Evolutionary conservation across 768 basidiomycete genomes (phyloP), one percentile per base, ranked within the genome.

Genomic region (Tulasnella sp.): DNA sequence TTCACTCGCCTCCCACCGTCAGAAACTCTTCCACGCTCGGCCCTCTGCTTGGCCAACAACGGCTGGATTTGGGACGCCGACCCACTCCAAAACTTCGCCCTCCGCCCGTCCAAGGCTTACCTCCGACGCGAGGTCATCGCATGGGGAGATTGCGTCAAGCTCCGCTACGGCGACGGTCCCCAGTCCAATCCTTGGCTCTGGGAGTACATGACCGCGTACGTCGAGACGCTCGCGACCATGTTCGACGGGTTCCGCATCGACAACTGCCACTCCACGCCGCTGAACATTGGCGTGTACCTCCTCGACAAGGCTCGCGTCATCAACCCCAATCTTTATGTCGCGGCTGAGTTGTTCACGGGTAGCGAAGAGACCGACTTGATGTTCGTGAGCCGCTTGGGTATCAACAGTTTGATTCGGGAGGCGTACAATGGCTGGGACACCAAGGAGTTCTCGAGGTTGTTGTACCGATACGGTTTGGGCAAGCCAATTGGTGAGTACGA

Each of bases 1-100:
- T 99, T 99, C 85, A 98, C 96, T 1, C 91, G 95, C 35, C 84
- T 98, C 16, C 86, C 86, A 80, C 51, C 88, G 35, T 86, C 86
- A 79, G 80, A 78, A 16, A 87, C 87, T 79, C 86, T 86, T 74
- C 86, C 89, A 71, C 85, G 87, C 5, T 80, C 82, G 20, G 86
- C 88, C 18, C 93, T 95, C 82, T 91, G 93, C 2, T 86, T 99
- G 39, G 98, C 97, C 6, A 98, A 99, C 84, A 99, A 99, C 83
- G 98, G 98, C 3, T 99, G 98, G 98, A 95, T 99, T 80, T 99
- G 98, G 97, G 86, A 92, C 80, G 96, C 97, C 2, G 91, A 99
- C 82, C 97, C 98, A 0, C 88, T 99, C 20, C 88, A 91, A 80
- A 98, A 98, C 85, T 99, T 99, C 85, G 98, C 97, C 10, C 88